Base-by-base conservation (phyloP, 73 alveolate species). In the Effrenium voratum region DNA sequence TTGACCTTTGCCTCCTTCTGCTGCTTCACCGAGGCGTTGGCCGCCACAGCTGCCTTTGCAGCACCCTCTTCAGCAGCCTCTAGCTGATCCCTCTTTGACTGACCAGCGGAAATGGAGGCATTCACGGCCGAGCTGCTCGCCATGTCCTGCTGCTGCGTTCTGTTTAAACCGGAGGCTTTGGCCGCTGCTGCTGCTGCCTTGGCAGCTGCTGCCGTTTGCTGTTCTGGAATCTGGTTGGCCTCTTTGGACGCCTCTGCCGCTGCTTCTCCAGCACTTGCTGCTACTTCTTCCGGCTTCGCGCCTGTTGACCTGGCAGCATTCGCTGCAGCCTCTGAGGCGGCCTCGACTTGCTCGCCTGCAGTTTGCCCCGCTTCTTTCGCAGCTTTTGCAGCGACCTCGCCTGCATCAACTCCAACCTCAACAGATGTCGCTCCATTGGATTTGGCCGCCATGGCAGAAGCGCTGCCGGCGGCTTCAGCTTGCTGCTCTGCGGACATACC, bases 381-480 rank as follows among this genome's bases (percentile, higher is more conserved):
- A 4, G 8, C 76, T 34, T 63, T 13, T 12, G 76, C 76, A 4
- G 76, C 76, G 10, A 41, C 87, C 26, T 76, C 87, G 22, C 87
- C 87, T 13, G 87, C 87, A 43, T 76, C 87, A 28, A 76, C 60
- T 6, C 87, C 87, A 4, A 76, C 87, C 59, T 76, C 87, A 36
- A 41, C 59, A 34, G 87, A 34, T 8, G 52, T 43, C 22, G 60
- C 87, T 36, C 87, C 87, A 41, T 76, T 76, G 52, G 87, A 24
- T 34, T 76, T 76, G 41, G 87, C 87, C 2, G 59, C 87, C 87
- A 76, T 43, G 59, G 87, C 87, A 28, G 87, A 76, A 19, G 87
- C 87, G 40, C 41, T 76, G 41, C 87, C 87, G 5, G 87, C 87
- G 6, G 87, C 87, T 41, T 76, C 87, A 43, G 87, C 87, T 19